Evolutionary conservation across 441 rosid species (phyloP).

Genomic region (Capsella rubella): DNA sequence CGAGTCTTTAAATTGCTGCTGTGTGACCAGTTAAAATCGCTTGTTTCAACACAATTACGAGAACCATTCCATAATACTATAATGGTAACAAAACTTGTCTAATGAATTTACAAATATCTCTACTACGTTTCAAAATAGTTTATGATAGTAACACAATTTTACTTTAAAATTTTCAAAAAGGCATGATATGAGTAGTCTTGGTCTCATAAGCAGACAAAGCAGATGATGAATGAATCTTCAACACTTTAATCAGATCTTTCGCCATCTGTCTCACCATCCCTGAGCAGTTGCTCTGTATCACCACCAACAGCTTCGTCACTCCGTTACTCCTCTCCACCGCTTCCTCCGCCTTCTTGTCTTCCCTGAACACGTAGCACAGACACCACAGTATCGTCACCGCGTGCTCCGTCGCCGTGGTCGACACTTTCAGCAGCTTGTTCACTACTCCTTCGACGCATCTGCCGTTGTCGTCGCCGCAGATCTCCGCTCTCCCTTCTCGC

Average conservation of each 20-base stretch:
- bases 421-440: constrained; percentile 69
- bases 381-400: constrained; percentile 86
- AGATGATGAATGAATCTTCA: constrained; percentile 54
- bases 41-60: neutral
- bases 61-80: neutral
- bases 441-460: constrained; percentile 65
- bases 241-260: constrained; percentile 70
- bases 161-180: constrained; percentile 58
- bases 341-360: constrained; percentile 54
- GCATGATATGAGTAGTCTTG: constrained; percentile 88
- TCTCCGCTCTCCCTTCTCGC: constrained; percentile 67
- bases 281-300: constrained; percentile 89
- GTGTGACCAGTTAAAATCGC: neutral
- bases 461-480: constrained; percentile 43
- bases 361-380: constrained; percentile 65
- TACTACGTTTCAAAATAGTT: constrained; percentile 10
- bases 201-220: constrained; percentile 75
- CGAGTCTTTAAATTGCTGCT: neutral
- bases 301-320: constrained; percentile 67
- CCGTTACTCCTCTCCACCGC: constrained; percentile 73
- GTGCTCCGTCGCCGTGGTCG: constrained; percentile 75
- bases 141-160: neutral
- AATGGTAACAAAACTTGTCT: constrained; percentile 12
- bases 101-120: neutral
- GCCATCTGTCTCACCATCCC: constrained; percentile 74